Conservation (phyloP, 1,139 yeast species). For the Petasospora rhodanensis region DNA sequence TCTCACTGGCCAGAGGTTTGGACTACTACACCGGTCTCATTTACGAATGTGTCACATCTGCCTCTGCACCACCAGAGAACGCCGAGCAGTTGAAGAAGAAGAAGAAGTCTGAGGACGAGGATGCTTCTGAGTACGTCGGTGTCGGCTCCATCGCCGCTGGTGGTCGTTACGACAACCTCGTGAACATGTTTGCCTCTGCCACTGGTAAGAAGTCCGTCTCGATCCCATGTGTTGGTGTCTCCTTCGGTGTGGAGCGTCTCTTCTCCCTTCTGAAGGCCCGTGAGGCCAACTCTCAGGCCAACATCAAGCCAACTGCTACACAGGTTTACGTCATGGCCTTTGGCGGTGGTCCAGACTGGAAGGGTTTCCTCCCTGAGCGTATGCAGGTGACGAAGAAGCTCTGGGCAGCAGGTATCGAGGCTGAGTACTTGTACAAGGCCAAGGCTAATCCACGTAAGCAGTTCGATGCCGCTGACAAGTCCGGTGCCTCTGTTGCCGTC, state of each 20-base stretch:
- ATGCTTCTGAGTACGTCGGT: conserved; percentile 94
- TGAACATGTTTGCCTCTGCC: conserved; percentile 87
- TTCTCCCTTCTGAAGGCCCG: conserved; percentile 86
- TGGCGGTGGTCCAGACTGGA: conserved; percentile 97
- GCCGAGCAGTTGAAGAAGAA: conserved; percentile 56
- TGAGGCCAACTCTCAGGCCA: conserved; percentile 42
- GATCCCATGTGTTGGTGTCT: conserved; percentile 95
- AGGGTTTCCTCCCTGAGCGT: conserved; percentile 86
- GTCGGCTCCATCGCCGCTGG: conserved; percentile 99
- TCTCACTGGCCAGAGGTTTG: conserved; percentile 93
- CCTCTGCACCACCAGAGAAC: conserved; percentile 88
- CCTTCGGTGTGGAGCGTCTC: conserved; percentile 93
- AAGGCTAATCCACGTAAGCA: conserved; percentile 95
- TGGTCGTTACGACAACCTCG: conserved; percentile 94
- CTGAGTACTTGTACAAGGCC: conserved; percentile 86
- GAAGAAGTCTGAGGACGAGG: conserved; percentile 58
- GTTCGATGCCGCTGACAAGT: conserved; percentile 94
- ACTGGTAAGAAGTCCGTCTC: conserved; percentile 73
- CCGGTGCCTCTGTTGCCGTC: conserved; percentile 87
- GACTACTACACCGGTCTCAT: conserved; percentile 97
- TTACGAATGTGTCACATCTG: conserved; percentile 92
- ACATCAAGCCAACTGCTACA: conserved; percentile 76
- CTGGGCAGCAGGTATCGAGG: conserved; percentile 85
- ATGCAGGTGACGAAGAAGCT: conserved; percentile 76
- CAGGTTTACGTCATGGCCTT: conserved; percentile 96